Percentiles rank a stretch among this genome's conserved stretches.
These are phyloP conservation scores for Magnolia officinalis DNA, from an alignment of 164 flowering plant species.

Conservation along the genomic window DNA sequence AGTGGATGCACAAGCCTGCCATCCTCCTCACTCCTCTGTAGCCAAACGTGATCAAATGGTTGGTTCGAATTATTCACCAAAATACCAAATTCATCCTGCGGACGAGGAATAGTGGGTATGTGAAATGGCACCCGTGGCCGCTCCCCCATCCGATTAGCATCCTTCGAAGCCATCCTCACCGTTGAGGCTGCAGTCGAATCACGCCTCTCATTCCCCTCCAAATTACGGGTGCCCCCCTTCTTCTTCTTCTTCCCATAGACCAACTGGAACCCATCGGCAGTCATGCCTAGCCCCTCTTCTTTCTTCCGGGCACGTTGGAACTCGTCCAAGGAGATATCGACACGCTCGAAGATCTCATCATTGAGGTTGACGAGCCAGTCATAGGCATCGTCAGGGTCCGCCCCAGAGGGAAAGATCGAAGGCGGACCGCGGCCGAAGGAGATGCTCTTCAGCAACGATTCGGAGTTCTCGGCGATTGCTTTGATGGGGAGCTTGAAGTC, in stretches of 20 bases:
- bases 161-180: slow-evolving; percentile 58
- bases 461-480: slow-evolving; percentile 27
- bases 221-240: slow-evolving; percentile 8
- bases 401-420: slow-evolving; percentile 30
- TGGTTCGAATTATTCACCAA: slow-evolving; percentile 73
- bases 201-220: slow-evolving; percentile 16
- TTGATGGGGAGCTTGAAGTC: slow-evolving; percentile 64
- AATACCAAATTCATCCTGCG: slow-evolving; percentile 74
- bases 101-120: slow-evolving; percentile 63
- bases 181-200: slow-evolving; percentile 14
- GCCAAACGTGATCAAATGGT: slow-evolving; percentile 91
- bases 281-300: slow-evolving; percentile 29
- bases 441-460: slow-evolving; percentile 5
- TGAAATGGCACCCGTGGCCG: slow-evolving; percentile 80
- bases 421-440: slow-evolving; percentile 25
- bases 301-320: slow-evolving; percentile 45
- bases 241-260: slow-evolving; percentile 76
- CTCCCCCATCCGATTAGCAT: slow-evolving; percentile 28
- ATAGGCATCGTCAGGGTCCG: slow-evolving; percentile 36
- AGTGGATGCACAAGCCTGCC: slow-evolving; percentile 68
- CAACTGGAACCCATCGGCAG: slow-evolving; percentile 68
- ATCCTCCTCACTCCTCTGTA: slow-evolving; percentile 81
- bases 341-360: slow-evolving; percentile 64
- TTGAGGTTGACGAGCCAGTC: slow-evolving; percentile 73
- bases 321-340: slow-evolving; percentile 70